phyloP scores from a whole-genome alignment of 2,329 filamentous ascomycete genomes.

The Huntiella bhutanensis region DNA sequence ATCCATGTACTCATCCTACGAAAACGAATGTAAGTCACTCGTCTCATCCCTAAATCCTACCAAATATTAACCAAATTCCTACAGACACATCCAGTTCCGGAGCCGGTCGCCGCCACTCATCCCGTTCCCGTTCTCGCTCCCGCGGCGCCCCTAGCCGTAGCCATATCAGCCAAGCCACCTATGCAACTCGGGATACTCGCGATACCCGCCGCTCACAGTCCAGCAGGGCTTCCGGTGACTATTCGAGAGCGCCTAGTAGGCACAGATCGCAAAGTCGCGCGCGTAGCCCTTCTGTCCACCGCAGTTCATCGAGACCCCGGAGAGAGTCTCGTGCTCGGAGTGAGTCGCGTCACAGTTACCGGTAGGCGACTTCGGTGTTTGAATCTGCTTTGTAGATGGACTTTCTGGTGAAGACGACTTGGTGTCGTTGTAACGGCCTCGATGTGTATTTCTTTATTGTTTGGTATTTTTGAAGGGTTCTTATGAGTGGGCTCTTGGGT shows the following conservation, averaged over 20 bases:
- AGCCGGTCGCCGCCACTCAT: constrained; percentile 17
- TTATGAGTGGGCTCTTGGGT: too few relatives aligned
- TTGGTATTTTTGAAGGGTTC: too few relatives aligned
- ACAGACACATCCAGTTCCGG: constrained; percentile 29
- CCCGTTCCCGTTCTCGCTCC: constrained; percentile 6
- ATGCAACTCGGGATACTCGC: constrained; percentile 6
- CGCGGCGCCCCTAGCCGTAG: not conserved
- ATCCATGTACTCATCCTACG: constrained; percentile 4
- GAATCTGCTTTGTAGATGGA: too few relatives aligned
- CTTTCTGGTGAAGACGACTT: too few relatives aligned
- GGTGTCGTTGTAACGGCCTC: too few relatives aligned
- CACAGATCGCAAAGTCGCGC: constrained; percentile 6
- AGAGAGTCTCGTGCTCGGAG: constrained; percentile 2
- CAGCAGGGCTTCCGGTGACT: constrained; percentile 14
- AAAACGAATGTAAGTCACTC: constrained; percentile 8
- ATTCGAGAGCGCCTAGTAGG: constrained; percentile 10
- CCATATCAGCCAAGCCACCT: constrained; percentile 4
- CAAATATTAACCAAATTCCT: not conserved
- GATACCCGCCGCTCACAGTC: constrained; percentile 15
- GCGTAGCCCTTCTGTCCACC: constrained; percentile 1
- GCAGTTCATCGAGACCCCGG: not conserved
- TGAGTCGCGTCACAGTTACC: constrained; percentile 13
- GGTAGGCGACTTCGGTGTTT: too few relatives aligned
- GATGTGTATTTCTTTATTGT: too few relatives aligned
- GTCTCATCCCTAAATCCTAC: not conserved